These are phyloP conservation scores for Geosiphon pyriformis DNA, from an alignment of 192 early-diverging fungal genomes.

Conservation along the genomic window DNA sequence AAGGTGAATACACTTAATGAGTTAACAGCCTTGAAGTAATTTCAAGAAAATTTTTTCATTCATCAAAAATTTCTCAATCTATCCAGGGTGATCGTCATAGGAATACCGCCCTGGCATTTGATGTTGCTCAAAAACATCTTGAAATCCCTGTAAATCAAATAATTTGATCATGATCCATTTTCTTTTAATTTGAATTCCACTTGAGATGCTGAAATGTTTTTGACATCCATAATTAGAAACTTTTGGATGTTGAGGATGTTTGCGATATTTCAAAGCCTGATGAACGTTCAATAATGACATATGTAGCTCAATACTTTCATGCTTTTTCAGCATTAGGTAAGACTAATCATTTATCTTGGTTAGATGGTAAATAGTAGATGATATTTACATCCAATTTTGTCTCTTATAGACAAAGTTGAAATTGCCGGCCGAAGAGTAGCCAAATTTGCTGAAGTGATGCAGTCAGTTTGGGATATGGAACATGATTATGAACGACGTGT, in stretches of 20 bases:
- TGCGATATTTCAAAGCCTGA: constrained; percentile 92
- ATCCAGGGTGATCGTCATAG: constrained; percentile 57
- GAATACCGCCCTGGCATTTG: constrained; percentile 91
- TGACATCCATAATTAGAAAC: constrained; percentile 53
- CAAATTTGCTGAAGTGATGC: constrained; percentile 87
- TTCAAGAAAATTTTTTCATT: too few relatives aligned
- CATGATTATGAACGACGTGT: constrained; percentile 91
- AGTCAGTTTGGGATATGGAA: constrained; percentile 87
- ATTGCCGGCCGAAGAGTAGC: constrained; percentile 87
- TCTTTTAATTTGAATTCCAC: too few relatives aligned
- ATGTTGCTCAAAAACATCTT: constrained; percentile 85
- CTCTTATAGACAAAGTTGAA: constrained; percentile 70
- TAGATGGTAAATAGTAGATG: too few relatives aligned
- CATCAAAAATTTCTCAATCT: too few relatives aligned
- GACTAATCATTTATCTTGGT: neutral
- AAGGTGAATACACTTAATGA: constrained; percentile 53
- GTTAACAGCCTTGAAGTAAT: too few relatives aligned
- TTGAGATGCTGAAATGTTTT: too few relatives aligned
- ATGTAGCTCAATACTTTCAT: constrained; percentile 97
- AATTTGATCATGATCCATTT: too few relatives aligned
- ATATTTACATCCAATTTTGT: too few relatives aligned
- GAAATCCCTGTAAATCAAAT: constrained; percentile 64
- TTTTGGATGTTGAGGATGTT: constrained; percentile 94
- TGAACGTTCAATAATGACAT: constrained; percentile 96
- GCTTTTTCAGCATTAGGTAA: constrained; percentile 84